These are phyloP conservation scores for Thyridium curvatum DNA, from an alignment of 2,329 filamentous ascomycete species.

Conservation along the genomic window DNA sequence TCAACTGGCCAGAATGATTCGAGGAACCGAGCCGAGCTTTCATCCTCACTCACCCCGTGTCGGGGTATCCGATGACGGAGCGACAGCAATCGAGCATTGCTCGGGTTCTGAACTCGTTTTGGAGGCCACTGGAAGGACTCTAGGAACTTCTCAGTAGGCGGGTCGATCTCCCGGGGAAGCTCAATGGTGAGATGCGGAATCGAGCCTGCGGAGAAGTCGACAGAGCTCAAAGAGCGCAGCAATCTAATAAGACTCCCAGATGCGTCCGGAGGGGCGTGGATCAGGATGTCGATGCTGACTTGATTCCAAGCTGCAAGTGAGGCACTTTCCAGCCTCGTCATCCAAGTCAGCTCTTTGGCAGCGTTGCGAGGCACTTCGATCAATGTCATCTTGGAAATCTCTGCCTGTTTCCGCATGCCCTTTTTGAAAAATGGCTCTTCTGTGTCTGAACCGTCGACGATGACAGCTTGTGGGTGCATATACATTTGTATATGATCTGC, in stretches of 20 bases:
- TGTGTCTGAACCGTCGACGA: constrained; percentile 59
- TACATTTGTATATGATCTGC: constrained; percentile 62
- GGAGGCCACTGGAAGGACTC: constrained; percentile 64
- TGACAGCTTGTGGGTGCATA: constrained; percentile 70
- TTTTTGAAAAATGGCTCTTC: constrained; percentile 66
- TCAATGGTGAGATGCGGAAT: constrained; percentile 78
- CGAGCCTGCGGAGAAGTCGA: constrained; percentile 67
- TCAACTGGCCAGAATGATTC: constrained; percentile 82
- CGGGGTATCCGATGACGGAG: constrained; percentile 68
- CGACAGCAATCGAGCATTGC: constrained; percentile 50
- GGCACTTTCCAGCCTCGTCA: constrained; percentile 67
- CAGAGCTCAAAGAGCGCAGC: constrained; percentile 66
- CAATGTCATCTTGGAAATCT: constrained; percentile 49
- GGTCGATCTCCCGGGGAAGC: constrained; percentile 65
- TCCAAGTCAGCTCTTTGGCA: constrained; percentile 64
- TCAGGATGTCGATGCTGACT: constrained; percentile 71
- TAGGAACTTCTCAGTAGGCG: constrained; percentile 56
- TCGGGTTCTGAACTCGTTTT: constrained; percentile 25
- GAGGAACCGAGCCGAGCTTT: constrained; percentile 68
- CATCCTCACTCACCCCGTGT: constrained; percentile 54
- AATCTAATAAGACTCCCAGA: constrained; percentile 72
- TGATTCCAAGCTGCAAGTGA: constrained; percentile 74
- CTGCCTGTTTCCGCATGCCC: constrained; percentile 50
- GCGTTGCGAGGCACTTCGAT: constrained; percentile 67
- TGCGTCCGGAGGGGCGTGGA: constrained; percentile 66